phyloP scores from a whole-genome alignment of 306 rosid genomes.

The Hippophae tibetana region DNA sequence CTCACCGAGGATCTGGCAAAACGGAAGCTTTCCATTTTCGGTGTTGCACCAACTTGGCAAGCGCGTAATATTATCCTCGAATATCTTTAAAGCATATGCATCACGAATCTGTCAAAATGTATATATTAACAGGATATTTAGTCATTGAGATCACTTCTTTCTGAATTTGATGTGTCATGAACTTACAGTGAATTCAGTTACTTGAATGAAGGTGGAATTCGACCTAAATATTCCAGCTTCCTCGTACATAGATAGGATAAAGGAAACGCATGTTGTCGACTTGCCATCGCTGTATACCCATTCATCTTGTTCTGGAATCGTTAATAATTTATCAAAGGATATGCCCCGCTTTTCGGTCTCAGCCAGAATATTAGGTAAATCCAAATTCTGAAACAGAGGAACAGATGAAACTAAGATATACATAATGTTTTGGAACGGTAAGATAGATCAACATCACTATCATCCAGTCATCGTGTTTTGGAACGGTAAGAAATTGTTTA shows the following conservation, averaged over 20 bases:
- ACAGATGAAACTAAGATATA: not conserved
- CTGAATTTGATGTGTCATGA: not conserved
- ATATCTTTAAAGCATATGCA: constrained; percentile 80
- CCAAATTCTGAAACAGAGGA: constrained; percentile 51
- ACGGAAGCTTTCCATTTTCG: constrained; percentile 50
- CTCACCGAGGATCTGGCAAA: constrained; percentile 98
- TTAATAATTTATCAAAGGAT: constrained; percentile 67
- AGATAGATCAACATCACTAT: too few relatives aligned
- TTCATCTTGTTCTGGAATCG: constrained; percentile 92
- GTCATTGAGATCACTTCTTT: not conserved
- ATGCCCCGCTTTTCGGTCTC: constrained; percentile 82
- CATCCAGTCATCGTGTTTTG: too few relatives aligned
- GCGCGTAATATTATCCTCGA: constrained; percentile 70
- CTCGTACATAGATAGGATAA: constrained; percentile 87
- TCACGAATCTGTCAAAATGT: constrained; percentile 62
- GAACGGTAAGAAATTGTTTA: too few relatives aligned
- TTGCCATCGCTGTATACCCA: constrained; percentile 97
- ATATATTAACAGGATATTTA: constrained; percentile 4
- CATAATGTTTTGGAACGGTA: too few relatives aligned
- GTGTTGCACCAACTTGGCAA: constrained; percentile 80
- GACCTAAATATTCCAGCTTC: constrained; percentile 84
- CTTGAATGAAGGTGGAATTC: constrained; percentile 66
- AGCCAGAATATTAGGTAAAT: constrained; percentile 56
- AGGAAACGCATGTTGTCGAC: constrained; percentile 89
- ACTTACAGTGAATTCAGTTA: constrained; percentile 90